Percentiles rank a stretch among this genome's conserved stretches.
phyloP scores from a whole-genome alignment of 805 yeast genomes.

The Wickerhamiella bombiphila region DNA sequence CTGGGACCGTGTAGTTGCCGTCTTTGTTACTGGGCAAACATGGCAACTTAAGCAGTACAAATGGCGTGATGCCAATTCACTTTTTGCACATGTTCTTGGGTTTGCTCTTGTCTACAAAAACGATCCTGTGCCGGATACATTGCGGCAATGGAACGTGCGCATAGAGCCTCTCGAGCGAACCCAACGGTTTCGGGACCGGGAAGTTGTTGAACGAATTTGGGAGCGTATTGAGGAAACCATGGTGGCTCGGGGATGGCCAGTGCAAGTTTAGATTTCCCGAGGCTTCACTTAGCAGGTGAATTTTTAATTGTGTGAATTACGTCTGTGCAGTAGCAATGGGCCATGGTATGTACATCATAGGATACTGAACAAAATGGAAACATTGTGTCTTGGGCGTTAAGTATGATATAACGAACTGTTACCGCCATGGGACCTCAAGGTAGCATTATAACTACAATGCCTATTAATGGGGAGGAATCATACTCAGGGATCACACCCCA shows the following conservation, averaged over 20 bases:
- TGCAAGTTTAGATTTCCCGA: background rate
- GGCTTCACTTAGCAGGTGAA: too few species aligned
- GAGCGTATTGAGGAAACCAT: slow-evolving; percentile 61
- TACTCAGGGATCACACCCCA: too few species aligned
- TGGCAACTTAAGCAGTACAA: slow-evolving; percentile 93
- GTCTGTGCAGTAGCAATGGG: too few species aligned
- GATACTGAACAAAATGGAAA: too few species aligned
- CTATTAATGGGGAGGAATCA: too few species aligned
- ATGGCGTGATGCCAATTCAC: slow-evolving; percentile 60
- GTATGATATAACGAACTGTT: too few species aligned
- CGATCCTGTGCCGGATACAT: slow-evolving; percentile 61
- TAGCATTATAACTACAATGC: too few species aligned
- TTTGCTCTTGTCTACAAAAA: slow-evolving; percentile 62
- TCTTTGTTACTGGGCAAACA: slow-evolving; percentile 89
- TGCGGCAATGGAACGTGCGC: slow-evolving; percentile 81
- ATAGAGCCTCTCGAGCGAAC: slow-evolving; percentile 64
- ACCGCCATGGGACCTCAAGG: too few species aligned
- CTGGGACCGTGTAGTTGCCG: slow-evolving; percentile 95
- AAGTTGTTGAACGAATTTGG: slow-evolving; percentile 79
- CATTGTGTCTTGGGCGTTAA: too few species aligned
- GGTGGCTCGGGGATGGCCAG: slow-evolving; percentile 45
- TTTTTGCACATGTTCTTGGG: slow-evolving; percentile 77
- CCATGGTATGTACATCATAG: too few species aligned
- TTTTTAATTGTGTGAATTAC: too few species aligned
- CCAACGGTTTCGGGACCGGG: slow-evolving; percentile 76